A percentile compares a stretch with the other conserved stretches of the same genome.
Conservation (phyloP, 2,329 filamentous ascomycete species). For the Cordyceps militaris region DNA sequence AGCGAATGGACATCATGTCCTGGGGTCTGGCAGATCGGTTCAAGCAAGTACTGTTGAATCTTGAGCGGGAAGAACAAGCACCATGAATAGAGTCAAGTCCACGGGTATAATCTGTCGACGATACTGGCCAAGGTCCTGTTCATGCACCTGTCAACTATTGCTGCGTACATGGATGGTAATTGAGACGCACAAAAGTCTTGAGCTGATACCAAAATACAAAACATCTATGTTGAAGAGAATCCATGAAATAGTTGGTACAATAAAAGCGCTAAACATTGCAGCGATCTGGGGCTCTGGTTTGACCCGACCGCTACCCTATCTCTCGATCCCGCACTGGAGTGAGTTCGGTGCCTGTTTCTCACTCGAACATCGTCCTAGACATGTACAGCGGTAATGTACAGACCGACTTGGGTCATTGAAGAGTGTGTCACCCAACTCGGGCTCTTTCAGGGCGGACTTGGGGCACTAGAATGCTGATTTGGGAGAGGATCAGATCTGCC, state of each 20-base stretch:
- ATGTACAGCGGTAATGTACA: neutral
- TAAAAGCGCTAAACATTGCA: neutral
- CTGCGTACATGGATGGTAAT: no score
- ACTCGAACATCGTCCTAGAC: neutral
- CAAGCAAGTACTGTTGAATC: neutral
- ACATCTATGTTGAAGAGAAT: neutral
- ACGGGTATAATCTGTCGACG: no score
- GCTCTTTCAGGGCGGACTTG: neutral
- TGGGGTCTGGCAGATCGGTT: neutral
- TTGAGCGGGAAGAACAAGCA: neutral
- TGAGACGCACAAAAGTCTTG: no score
- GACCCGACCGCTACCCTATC: neutral
- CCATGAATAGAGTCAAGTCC: no score
- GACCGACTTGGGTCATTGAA: neutral
- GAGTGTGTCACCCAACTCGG: neutral
- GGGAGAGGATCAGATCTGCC: neutral
- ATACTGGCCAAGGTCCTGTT: no score
- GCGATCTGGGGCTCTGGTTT: neutral
- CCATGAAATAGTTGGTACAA: no score
- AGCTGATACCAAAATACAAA: no score
- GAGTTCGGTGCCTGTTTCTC: neutral
- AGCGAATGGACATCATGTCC: conserved; percentile 3
- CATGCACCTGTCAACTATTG: no score
- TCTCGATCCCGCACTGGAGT: neutral
- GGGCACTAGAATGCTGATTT: neutral